Conservation (phyloP, 23 red algal species). For the Gracilariopsis chorda region DNA sequence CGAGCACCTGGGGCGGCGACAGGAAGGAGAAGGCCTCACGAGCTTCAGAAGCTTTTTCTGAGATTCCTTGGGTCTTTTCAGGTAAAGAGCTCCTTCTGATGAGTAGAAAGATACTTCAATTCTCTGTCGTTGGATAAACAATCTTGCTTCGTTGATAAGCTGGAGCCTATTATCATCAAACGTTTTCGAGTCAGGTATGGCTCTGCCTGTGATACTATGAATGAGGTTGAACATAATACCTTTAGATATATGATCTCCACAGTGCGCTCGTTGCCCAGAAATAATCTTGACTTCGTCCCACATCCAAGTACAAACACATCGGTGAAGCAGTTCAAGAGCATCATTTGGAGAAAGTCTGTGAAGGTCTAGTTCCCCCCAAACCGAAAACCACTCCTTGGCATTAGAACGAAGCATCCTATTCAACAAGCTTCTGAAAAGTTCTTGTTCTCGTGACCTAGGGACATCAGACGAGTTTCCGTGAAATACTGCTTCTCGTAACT, state of each 20-base stretch:
- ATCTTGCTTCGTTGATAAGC: background rate
- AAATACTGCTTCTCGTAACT: background rate
- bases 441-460: background rate
- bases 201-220: background rate
- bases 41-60: background rate
- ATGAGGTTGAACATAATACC: background rate
- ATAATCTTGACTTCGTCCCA: slow-evolving; percentile 8
- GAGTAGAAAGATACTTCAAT: background rate
- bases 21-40: background rate
- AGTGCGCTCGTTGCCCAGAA: background rate
- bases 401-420: slow-evolving; percentile 1
- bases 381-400: background rate
- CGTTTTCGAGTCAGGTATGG: background rate
- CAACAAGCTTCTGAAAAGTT: background rate
- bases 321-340: background rate
- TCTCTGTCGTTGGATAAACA: background rate
- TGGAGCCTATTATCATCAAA: background rate
- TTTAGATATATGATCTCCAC: background rate
- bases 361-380: slow-evolving; percentile 4
- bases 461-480: background rate
- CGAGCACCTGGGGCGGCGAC: too few species aligned
- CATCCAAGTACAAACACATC: background rate
- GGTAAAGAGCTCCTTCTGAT: background rate
- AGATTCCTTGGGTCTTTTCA: background rate
- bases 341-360: background rate